Evolutionary conservation across 495 filamentous ascomycete genomes (phyloP), one percentile per base, ranked within the genome.

Genomic region (Monascus purpureus): DNA sequence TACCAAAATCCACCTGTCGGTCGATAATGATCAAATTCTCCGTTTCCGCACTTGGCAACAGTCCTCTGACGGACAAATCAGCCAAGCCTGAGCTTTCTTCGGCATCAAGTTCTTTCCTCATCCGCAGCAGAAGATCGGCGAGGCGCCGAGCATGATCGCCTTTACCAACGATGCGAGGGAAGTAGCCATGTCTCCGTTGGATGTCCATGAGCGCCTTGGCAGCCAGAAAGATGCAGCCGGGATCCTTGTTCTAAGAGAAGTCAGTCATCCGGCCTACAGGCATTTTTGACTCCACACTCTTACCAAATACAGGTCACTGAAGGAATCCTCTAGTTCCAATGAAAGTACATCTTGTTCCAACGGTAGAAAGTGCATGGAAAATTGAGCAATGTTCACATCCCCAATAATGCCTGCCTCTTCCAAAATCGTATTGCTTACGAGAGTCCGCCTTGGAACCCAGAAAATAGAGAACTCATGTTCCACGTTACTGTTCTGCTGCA

Each of bases 391-490:
- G 42, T 73, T 93, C 33, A 86, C 77, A 55, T 99, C 92, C 17
- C 92, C 92, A 25, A 93, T 70, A 24, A 96, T 82, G 15, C 90
- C 92, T 14, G 80, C 79, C 45, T 93, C 85, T 55, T 99, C 92
- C 20, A 99, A 59, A 23, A 99, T 77, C 42, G 83, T 76, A 53
- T 96, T 80, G 47, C 82, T 87, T 32, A 96, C 80, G 25, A 92
- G 64, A 8, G 92, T 95, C 31, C 90, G 80, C 36, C 92, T 73
- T 4, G 92, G 90, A 11, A 85, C 75, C 77, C 88, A 94, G 46
- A 96, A 81, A 39, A 96, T 76, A 26, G 80, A 83, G 54, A 95
- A 90, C 46, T 96, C 92, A 68, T 96, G 88, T 35, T 87, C 80
- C 29, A 76, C 76, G 51, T 82, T 80, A 47, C 75, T 77, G 53